A percentile compares a stretch with the other conserved stretches of the same genome.
Evolutionary conservation across 2,329 filamentous ascomycete species (phyloP).

Genomic region (Neophaeococcomyces mojaviensis): DNA sequence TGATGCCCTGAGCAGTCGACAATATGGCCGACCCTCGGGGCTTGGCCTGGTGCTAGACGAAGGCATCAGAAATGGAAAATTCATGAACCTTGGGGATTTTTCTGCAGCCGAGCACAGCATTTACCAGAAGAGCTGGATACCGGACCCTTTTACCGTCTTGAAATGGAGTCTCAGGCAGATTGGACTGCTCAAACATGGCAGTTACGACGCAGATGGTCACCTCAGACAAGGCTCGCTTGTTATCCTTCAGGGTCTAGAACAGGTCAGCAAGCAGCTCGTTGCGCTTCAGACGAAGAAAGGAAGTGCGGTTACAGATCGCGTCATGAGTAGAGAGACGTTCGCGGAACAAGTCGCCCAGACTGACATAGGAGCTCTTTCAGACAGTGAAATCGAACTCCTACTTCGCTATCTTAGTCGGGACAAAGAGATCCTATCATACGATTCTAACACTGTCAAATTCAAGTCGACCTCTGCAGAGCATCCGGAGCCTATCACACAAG

Average conservation of each 20-base stretch:
- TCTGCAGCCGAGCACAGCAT: slow-evolving; percentile 59
- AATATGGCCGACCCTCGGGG: slow-evolving; percentile 74
- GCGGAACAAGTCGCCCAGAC: slow-evolving; percentile 48
- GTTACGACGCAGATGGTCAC: slow-evolving; percentile 27
- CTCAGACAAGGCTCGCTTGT: slow-evolving; percentile 39
- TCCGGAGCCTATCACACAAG: slow-evolving; percentile 53
- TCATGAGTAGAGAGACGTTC: slow-evolving; percentile 50
- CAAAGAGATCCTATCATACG: slow-evolving; percentile 45
- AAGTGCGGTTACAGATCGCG: slow-evolving; percentile 17
- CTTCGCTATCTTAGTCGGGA: slow-evolving; percentile 64
- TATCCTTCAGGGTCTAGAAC: slow-evolving; percentile 52
- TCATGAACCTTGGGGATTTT: slow-evolving; percentile 67
- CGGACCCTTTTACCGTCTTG: slow-evolving; percentile 61
- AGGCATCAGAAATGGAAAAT: slow-evolving; percentile 58
- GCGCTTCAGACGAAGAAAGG: slow-evolving; percentile 6
- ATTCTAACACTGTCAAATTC: slow-evolving; percentile 63
- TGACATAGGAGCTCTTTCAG: slow-evolving; percentile 40
- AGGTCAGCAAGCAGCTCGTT: slow-evolving; percentile 14
- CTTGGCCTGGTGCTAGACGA: slow-evolving; percentile 74
- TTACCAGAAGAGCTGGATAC: slow-evolving; percentile 62
- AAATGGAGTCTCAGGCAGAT: slow-evolving; percentile 68
- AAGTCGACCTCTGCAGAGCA: slow-evolving; percentile 40
- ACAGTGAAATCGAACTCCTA: slow-evolving; percentile 59
- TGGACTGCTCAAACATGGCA: slow-evolving; percentile 49
- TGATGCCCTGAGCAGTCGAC: slow-evolving; percentile 62